Base-by-base conservation (phyloP, 805 yeast species). In the Dipodascus geniculatus region DNA sequence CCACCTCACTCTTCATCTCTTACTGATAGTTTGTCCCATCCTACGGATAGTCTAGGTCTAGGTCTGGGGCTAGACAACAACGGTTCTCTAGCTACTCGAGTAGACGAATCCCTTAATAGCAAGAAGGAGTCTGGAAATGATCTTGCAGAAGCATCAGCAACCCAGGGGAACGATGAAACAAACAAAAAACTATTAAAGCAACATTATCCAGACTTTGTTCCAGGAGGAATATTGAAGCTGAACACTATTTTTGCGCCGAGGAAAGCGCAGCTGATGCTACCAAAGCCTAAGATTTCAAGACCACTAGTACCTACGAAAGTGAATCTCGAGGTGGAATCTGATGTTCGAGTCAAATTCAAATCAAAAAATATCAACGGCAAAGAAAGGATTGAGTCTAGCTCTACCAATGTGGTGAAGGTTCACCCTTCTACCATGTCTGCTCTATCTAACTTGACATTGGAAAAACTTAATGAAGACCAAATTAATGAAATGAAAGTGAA, bases 191-290 rank as follows among this genome's bases (percentile, higher is more conserved):
- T 60, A 48, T 60, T 70, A 19, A 52, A 58, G 48, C 55, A 59
- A 47, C 79, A 80, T 61, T 86, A 76, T 63, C 95, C 96, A 0
- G 71, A 76, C 1, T 87, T 82, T 66, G 71, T 74, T 53, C 72
- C 71, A 22, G 75, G 79, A 23, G 71, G 76, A 48, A 76, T 82
- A 1, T 71, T 84, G 60, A 79, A 80, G 59, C 79, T 83, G 78
- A 87, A 84, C 65, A 66, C 77, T 4, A 68, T 86, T 49, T 85
- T 84, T 60, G 76, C 79, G 24, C 84, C 91, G 1, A 73, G 75
- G 9, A 85, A 90, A 0, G 68, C 71, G 17, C 74, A 74, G 54
- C 78, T 78, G 58, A 69, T 71, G 31, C 80, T 76, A 51, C 80
- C 81, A 47, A 69, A 71, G 22, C 84, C 87, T 1, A 61, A 64